Conservation (phyloP, 2,329 filamentous ascomycete species). For the Calcarisporium arbuscula region DNA sequence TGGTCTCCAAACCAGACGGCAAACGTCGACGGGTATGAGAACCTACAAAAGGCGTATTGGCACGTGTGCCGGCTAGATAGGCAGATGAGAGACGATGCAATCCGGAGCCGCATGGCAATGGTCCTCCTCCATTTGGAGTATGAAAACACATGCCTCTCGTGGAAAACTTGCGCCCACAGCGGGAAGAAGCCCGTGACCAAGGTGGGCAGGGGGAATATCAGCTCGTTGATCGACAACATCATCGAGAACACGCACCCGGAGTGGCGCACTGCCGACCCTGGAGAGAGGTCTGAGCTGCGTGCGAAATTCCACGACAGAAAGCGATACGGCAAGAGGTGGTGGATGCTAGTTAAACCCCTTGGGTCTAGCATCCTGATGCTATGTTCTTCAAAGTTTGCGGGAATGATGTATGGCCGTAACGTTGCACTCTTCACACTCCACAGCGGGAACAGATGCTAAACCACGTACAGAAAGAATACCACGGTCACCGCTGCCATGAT, state of each 20-base stretch:
- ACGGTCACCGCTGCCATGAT: too few relatives aligned
- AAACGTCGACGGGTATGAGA: too few relatives aligned
- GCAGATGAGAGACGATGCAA: conserved; percentile 5
- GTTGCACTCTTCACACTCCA: too few relatives aligned
- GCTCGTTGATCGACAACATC: conserved; percentile 3
- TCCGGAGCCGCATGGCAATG: conserved; percentile 5
- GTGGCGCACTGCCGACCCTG: not conserved
- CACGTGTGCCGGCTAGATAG: conserved; percentile 2
- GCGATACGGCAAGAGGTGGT: conserved; percentile 6
- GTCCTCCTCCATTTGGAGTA: conserved; percentile 3
- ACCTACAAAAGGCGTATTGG: conserved; percentile 2
- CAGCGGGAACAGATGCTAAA: too few relatives aligned
- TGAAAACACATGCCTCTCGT: not conserved
- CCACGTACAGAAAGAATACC: too few relatives aligned
- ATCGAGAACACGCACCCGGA: not conserved
- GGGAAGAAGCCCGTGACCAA: not conserved
- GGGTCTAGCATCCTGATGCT: too few relatives aligned
- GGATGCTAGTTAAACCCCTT: not conserved
- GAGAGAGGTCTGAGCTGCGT: conserved; percentile 1
- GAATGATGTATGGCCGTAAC: too few relatives aligned
- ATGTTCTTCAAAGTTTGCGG: too few relatives aligned
- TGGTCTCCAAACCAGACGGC: too few relatives aligned
- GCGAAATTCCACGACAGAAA: conserved; percentile 6
- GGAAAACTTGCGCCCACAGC: not conserved
- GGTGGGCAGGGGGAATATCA: conserved; percentile 2